Conservation (phyloP, 495 filamentous ascomycete species). For the Penicillium macrosclerotiorum region DNA sequence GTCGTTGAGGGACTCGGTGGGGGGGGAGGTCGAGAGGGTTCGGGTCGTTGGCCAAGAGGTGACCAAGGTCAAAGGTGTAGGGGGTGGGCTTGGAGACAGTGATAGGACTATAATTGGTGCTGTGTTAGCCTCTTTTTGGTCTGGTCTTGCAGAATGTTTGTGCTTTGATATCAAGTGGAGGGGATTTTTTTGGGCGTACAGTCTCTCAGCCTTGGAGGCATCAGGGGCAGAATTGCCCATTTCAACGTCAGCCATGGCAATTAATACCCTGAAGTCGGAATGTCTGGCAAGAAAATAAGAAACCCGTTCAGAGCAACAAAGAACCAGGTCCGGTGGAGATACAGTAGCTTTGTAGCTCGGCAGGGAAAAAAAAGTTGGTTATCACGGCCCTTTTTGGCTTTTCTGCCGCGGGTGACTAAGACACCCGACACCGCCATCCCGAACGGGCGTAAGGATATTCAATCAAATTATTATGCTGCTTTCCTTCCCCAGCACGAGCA, state of each 20-base stretch:
- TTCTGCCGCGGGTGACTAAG: slow-evolving; percentile 31
- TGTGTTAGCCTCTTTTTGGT: slow-evolving; percentile 21
- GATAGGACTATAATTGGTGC: slow-evolving; percentile 42
- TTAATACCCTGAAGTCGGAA: not conserved
- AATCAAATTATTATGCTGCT: slow-evolving; percentile 36
- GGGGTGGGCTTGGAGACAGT: slow-evolving; percentile 79
- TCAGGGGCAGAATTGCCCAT: slow-evolving; percentile 28
- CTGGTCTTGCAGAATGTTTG: too few species aligned
- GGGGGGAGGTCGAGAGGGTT: slow-evolving; percentile 66
- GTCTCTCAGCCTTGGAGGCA: slow-evolving; percentile 39
- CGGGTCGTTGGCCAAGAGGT: slow-evolving; percentile 76
- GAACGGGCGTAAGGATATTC: slow-evolving; percentile 21
- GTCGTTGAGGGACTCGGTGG: slow-evolving; percentile 36
- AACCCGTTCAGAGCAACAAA: slow-evolving; percentile 19
- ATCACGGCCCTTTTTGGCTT: slow-evolving; percentile 23
- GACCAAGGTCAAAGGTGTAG: slow-evolving; percentile 88
- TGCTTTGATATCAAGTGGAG: not conserved
- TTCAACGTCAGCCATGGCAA: slow-evolving; percentile 29
- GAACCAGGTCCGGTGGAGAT: slow-evolving; percentile 16
- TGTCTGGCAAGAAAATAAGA: not conserved
- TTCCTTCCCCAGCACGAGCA: slow-evolving; percentile 11
- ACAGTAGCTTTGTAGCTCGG: slow-evolving; percentile 20
- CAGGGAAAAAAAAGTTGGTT: slow-evolving; percentile 26
- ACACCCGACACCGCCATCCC: slow-evolving; percentile 21
- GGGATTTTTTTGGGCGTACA: slow-evolving; percentile 36